Percentiles rank a stretch among this genome's conserved stretches.
Conservation (phyloP, 306 rosid genomes). For the Fagus crenata region DNA sequence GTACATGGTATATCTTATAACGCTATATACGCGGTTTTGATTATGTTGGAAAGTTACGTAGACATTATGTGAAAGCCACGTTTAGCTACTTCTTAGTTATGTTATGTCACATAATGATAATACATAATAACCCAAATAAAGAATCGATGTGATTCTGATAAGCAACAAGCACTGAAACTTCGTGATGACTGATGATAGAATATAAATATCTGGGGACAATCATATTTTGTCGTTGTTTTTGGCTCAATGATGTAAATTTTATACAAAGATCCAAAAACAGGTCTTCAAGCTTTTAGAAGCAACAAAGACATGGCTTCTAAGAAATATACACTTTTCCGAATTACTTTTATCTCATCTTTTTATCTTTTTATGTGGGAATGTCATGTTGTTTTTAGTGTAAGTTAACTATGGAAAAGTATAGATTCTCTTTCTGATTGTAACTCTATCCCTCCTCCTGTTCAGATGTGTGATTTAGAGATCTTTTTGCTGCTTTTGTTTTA, state of each 20-base stretch:
- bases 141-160: neutral
- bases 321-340: neutral
- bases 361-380: neutral
- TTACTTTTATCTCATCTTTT: neutral
- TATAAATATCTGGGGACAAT: neutral
- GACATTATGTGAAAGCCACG: neutral
- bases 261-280: neutral
- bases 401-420: no score
- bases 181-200: neutral
- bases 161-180: neutral
- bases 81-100: neutral
- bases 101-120: no score
- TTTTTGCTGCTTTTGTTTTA: no score
- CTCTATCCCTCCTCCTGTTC: no score
- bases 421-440: no score
- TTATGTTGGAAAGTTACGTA: neutral
- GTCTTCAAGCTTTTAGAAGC: neutral
- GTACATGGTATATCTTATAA: neutral
- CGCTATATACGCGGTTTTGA: slow-evolving; percentile 26
- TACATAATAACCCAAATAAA: neutral
- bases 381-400: no score
- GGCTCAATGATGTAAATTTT: neutral
- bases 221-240: neutral
- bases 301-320: neutral
- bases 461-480: no score